Conservation (phyloP, 306 rosid species). For the Senna siamea region DNA sequence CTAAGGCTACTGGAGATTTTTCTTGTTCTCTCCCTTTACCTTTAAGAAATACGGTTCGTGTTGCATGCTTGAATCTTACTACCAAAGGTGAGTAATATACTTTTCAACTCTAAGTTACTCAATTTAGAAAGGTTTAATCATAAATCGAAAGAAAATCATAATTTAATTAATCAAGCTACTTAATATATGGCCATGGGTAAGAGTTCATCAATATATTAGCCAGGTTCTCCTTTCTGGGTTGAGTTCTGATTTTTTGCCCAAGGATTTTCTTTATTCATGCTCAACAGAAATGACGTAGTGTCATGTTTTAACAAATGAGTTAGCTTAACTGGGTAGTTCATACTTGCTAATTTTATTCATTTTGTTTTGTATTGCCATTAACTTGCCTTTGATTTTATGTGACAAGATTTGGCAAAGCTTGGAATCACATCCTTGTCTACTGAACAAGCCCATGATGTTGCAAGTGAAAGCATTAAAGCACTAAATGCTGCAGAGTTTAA, state of each 20-base stretch:
- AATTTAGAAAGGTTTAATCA: background rate
- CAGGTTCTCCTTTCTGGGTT: conserved; percentile 11
- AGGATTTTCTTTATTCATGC: conserved; percentile 1
- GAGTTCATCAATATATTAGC: conserved; percentile 10
- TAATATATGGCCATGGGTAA: background rate
- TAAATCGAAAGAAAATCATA: background rate
- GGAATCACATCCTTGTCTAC: conserved; percentile 68
- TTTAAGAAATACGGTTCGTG: conserved; percentile 30
- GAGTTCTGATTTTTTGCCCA: conserved; percentile 17
- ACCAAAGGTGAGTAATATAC: conserved; percentile 44
- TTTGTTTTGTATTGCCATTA: conserved; percentile 21
- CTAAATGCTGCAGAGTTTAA: conserved; percentile 64
- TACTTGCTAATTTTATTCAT: conserved; percentile 29
- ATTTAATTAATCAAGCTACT: conserved; percentile 36
- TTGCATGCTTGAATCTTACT: conserved; percentile 29
- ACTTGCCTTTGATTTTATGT: conserved; percentile 38
- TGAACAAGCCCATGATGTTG: conserved; percentile 65
- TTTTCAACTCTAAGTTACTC: conserved; percentile 1
- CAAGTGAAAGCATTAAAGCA: conserved; percentile 65
- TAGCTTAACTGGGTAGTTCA: conserved; percentile 11
- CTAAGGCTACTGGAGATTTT: conserved; percentile 24
- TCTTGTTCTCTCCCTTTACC: conserved; percentile 36
- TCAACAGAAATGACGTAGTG: conserved; percentile 3
- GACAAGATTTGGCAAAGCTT: conserved; percentile 63
- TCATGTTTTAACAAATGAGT: conserved; percentile 30